Conservation (phyloP, 148 eudicot genomes). For the Rhododendron williamsianum region DNA sequence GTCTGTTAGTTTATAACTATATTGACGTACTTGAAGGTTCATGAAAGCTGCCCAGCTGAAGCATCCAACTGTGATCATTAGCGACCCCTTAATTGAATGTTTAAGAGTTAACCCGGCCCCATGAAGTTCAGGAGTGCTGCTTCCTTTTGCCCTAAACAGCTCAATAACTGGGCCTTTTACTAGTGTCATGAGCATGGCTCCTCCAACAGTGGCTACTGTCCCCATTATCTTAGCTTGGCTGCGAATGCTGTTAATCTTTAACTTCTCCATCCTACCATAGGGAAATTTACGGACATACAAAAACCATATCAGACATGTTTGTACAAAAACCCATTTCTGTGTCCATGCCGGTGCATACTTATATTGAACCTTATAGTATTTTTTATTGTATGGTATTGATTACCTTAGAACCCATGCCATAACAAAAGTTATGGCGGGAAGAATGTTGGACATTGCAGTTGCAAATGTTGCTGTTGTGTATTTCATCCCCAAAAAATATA, state of each 20-base stretch:
- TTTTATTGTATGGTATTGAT: background rate
- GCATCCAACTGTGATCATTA: constrained; percentile 81
- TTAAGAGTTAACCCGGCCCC: constrained; percentile 41
- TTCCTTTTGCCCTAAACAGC: constrained; percentile 35
- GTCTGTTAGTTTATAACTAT: background rate
- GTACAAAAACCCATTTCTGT: background rate
- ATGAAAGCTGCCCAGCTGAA: constrained; percentile 90
- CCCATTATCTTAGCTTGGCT: constrained; percentile 84
- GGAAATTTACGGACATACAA: background rate
- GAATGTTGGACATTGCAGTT: constrained; percentile 66
- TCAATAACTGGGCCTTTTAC: constrained; percentile 57
- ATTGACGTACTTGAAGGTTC: constrained; percentile 53
- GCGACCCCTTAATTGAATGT: constrained; percentile 69
- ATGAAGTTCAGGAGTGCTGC: constrained; percentile 17
- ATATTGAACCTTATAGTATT: background rate
- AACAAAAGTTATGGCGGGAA: constrained; percentile 83
- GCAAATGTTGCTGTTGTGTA: constrained; percentile 86
- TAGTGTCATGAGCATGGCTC: constrained; percentile 94
- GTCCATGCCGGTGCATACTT: background rate
- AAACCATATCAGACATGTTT: background rate
- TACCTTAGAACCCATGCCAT: constrained; percentile 79
- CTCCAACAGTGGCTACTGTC: constrained; percentile 67
- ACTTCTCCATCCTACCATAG: constrained; percentile 52
- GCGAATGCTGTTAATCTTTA: constrained; percentile 52
- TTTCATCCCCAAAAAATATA: constrained; percentile 81